These are phyloP conservation scores for Mortierella alpina DNA, from an alignment of 192 early-diverging fungal genomes.

Conservation along the genomic window DNA sequence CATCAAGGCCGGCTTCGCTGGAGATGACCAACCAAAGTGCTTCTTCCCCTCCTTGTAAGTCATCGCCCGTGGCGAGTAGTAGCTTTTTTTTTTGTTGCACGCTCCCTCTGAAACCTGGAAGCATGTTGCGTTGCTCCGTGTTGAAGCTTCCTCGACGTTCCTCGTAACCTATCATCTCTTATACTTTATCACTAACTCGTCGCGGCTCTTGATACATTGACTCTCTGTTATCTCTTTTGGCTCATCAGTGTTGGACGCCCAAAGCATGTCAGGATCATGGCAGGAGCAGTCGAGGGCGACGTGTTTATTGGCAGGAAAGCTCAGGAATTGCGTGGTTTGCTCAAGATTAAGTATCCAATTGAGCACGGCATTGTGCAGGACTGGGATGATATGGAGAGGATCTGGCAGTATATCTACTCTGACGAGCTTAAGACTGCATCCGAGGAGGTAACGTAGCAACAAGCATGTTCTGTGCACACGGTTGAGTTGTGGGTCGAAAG, in stretches of 20 bases:
- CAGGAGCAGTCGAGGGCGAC: conserved; percentile 96
- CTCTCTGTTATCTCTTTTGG: not conserved
- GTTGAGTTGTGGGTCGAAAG: not conserved
- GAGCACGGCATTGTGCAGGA: conserved; percentile 97
- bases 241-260: conserved; percentile 86
- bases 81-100: not conserved
- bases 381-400: conserved; percentile 99
- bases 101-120: not conserved
- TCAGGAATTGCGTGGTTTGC: conserved; percentile 94
- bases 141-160: not conserved
- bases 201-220: not conserved
- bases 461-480: not conserved
- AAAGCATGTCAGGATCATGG: conserved; percentile 97
- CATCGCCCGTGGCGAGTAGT: not conserved
- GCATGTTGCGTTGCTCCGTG: too few species aligned
- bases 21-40: conserved; percentile 96
- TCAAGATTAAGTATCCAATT: conserved; percentile 95
- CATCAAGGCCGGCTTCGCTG: conserved; percentile 99
- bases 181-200: not conserved
- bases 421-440: conserved; percentile 96
- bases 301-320: conserved; percentile 96
- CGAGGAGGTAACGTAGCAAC: conserved; percentile 79
- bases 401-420: conserved; percentile 97
- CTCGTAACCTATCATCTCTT: not conserved
- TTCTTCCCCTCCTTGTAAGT: conserved; percentile 93